Evolutionary conservation across 2,329 filamentous ascomycete genomes (phyloP).

Genomic region (Trichophaea hybrida): DNA sequence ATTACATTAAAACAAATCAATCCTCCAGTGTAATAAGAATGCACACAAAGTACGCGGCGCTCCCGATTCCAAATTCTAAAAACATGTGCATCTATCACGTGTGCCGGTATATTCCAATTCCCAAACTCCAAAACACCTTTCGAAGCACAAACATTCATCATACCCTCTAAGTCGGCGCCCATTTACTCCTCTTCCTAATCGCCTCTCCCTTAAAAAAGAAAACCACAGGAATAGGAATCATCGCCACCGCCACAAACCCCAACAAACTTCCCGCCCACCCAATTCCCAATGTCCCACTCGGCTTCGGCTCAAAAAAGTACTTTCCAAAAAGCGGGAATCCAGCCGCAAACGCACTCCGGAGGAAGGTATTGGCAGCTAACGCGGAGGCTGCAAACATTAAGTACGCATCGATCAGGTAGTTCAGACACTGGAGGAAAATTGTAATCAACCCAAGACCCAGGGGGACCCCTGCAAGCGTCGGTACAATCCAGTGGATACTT

Average conservation of each 20-base stretch:
- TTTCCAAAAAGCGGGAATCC: slow-evolving; percentile 48
- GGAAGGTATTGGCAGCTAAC: slow-evolving; percentile 44
- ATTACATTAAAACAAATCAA: too few species aligned
- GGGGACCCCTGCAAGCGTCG: slow-evolving; percentile 39
- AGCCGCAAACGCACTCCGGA: slow-evolving; percentile 42
- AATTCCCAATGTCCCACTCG: slow-evolving; percentile 29
- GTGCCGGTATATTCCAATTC: too few species aligned
- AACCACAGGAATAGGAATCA: slow-evolving; percentile 42
- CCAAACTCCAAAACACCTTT: too few species aligned
- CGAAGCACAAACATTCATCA: too few species aligned
- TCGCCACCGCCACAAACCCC: slow-evolving; percentile 35
- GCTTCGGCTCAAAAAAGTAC: slow-evolving; percentile 34
- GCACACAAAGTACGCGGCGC: too few species aligned
- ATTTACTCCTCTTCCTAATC: slow-evolving; percentile 27
- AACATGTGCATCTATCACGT: too few species aligned
- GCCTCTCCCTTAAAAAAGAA: slow-evolving; percentile 38
- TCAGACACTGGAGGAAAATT: slow-evolving; percentile 36
- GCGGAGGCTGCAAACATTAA: slow-evolving; percentile 39
- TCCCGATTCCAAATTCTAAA: too few species aligned
- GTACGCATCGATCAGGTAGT: neutral
- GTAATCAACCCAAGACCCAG: slow-evolving; percentile 48
- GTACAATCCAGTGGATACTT: slow-evolving; percentile 38
- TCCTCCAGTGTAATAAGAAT: too few species aligned
- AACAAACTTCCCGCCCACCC: slow-evolving; percentile 35
- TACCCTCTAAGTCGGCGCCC: slow-evolving; percentile 6